Conservation (phyloP, 2,329 filamentous ascomycete genomes). For the Conoideocrella luteorostrata region DNA sequence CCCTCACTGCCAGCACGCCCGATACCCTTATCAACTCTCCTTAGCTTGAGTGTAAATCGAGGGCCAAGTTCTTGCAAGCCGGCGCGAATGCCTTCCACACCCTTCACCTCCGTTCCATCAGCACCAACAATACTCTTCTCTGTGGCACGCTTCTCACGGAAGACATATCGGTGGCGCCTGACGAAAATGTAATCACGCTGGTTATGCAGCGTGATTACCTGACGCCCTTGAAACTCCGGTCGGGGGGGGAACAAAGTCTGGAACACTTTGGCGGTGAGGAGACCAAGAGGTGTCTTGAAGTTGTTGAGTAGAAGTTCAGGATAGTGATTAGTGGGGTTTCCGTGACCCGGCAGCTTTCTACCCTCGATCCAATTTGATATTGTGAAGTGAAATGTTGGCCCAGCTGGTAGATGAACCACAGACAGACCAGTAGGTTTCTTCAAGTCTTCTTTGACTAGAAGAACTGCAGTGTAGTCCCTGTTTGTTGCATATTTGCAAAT, state of each 20-base stretch:
- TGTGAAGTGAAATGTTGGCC: conserved; percentile 88
- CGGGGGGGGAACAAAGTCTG: conserved; percentile 53
- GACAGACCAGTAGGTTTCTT: conserved; percentile 80
- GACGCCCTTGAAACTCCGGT: conserved; percentile 78
- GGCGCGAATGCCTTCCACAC: conserved; percentile 77
- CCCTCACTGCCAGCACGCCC: conserved; percentile 60
- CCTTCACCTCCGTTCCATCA: conserved; percentile 77
- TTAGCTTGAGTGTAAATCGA: conserved; percentile 68
- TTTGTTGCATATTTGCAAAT: conserved; percentile 81
- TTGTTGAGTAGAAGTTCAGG: conserved; percentile 89
- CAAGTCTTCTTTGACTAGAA: conserved; percentile 82
- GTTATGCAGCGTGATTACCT: conserved; percentile 89
- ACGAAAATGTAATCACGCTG: conserved; percentile 96
- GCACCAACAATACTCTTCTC: conserved; percentile 80
- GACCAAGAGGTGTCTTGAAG: conserved; percentile 86
- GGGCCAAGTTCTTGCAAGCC: conserved; percentile 89
- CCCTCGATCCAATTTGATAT: conserved; percentile 89
- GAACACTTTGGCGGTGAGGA: conserved; percentile 82
- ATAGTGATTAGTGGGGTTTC: conserved; percentile 79
- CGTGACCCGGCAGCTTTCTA: conserved; percentile 82
- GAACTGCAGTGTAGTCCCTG: conserved; percentile 73
- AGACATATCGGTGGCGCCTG: conserved; percentile 82
- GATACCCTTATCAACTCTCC: conserved; percentile 86
- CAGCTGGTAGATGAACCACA: conserved; percentile 73
- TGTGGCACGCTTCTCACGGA: conserved; percentile 77